phyloP scores from a whole-genome alignment of 345 rosid species.

The Hypericum androsaemum region DNA sequence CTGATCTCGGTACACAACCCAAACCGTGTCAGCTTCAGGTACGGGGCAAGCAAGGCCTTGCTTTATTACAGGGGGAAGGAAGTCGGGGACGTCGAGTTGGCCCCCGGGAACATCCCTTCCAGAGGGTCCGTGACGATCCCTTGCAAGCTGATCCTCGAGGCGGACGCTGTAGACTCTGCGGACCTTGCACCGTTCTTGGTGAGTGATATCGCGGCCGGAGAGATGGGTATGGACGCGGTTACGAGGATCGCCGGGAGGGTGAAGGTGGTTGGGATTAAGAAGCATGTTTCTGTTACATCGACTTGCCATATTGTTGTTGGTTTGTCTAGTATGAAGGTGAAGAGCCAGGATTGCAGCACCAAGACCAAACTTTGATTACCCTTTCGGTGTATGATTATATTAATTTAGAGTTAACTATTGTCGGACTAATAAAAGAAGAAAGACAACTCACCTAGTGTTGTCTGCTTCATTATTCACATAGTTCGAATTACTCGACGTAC shows the following conservation, averaged over 20 bases:
- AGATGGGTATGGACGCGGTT: constrained; percentile 28
- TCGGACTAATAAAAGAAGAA: no score
- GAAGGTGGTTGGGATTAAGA: constrained; percentile 31
- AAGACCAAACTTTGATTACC: constrained; percentile 14
- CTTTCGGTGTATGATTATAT: no score
- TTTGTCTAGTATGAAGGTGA: constrained; percentile 30
- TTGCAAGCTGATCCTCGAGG: constrained; percentile 31
- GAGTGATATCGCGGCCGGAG: constrained; percentile 27
- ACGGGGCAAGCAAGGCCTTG: constrained; percentile 29
- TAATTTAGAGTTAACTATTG: no score
- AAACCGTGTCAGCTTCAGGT: constrained; percentile 38
- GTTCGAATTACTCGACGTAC: no score
- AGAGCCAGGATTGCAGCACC: constrained; percentile 31
- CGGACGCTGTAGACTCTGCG: constrained; percentile 21
- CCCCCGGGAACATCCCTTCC: constrained; percentile 34
- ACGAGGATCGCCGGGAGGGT: constrained; percentile 47
- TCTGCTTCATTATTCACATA: no score
- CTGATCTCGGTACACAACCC: constrained; percentile 27
- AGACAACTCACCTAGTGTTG: no score
- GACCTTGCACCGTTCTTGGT: constrained; percentile 16
- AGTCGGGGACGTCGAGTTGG: constrained; percentile 37
- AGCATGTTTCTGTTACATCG: constrained; percentile 25
- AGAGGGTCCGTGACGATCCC: constrained; percentile 21
- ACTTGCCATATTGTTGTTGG: constrained; percentile 29
- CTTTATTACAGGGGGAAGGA: constrained; percentile 22